These are phyloP conservation scores for Colletotrichum cereale DNA, from an alignment of 2,329 filamentous ascomycete species.

Conservation along the genomic window DNA sequence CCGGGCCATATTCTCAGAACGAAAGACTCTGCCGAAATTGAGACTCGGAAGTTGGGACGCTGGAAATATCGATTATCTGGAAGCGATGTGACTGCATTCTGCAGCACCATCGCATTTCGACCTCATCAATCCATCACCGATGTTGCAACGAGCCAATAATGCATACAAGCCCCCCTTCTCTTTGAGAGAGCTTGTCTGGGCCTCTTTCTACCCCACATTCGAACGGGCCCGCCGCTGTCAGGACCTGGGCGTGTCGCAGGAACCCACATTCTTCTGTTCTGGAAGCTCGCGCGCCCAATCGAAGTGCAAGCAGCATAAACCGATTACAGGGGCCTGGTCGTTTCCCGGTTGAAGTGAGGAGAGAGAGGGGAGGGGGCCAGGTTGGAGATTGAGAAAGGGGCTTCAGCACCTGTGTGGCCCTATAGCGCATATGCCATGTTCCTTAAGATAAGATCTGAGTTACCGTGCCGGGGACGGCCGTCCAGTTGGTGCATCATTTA, in stretches of 20 bases:
- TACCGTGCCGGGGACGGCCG: slow-evolving; percentile 20
- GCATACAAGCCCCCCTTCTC: neutral
- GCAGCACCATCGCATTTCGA: neutral
- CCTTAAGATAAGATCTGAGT: slow-evolving; percentile 33
- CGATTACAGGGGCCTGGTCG: slow-evolving; percentile 8
- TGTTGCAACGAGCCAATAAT: slow-evolving; percentile 23
- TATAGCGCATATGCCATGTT: slow-evolving; percentile 5
- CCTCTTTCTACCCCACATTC: slow-evolving; percentile 33
- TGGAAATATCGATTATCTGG: neutral
- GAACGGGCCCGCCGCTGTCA: neutral
- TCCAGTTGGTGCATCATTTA: slow-evolving; percentile 18
- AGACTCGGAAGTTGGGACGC: slow-evolving; percentile 8
- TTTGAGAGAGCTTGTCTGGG: slow-evolving; percentile 16
- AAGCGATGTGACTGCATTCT: neutral
- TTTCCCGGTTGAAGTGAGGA: slow-evolving; percentile 12
- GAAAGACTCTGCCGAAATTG: slow-evolving; percentile 20
- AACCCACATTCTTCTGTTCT: slow-evolving; percentile 38
- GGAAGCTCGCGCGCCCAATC: slow-evolving; percentile 34
- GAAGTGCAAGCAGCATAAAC: neutral
- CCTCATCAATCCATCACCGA: slow-evolving; percentile 26
- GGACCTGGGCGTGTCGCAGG: neutral
- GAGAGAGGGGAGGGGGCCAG: neutral
- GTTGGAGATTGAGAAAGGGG: slow-evolving; percentile 32
- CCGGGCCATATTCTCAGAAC: slow-evolving; percentile 13
- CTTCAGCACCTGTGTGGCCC: slow-evolving; percentile 3